Evolutionary conservation across 495 filamentous ascomycete genomes (phyloP).

Genomic region (Neurospora pannonica): DNA sequence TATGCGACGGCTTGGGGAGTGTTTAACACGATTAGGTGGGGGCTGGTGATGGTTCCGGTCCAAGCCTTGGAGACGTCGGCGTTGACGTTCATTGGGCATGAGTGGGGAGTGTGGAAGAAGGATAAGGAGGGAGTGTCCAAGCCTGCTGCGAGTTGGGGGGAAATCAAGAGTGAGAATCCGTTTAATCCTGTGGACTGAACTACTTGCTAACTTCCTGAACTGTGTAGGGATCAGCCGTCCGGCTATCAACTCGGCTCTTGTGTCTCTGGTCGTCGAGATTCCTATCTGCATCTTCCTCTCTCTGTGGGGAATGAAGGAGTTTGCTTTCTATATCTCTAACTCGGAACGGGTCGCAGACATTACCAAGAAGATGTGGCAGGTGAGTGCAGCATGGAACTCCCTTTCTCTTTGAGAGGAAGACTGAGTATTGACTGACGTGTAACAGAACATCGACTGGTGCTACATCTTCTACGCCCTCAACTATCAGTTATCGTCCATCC

Average conservation of each 20-base stretch:
- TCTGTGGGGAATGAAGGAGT: conserved; percentile 44
- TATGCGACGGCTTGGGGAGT: conserved; percentile 70
- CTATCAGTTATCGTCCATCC: conserved; percentile 54
- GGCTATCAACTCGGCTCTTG: conserved; percentile 39
- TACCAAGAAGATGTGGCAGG: conserved; percentile 57
- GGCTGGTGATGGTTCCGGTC: conserved; percentile 67
- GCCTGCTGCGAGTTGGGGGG: neutral
- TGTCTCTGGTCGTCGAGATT: conserved; percentile 48
- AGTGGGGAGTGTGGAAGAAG: conserved; percentile 51
- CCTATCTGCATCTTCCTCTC: conserved; percentile 55
- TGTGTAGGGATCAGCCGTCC: neutral
- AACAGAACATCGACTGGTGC: conserved; percentile 56
- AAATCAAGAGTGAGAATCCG: neutral
- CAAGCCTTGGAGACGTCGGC: conserved; percentile 56
- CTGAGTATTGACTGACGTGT: neutral
- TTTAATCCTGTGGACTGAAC: neutral
- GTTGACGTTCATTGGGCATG: conserved; percentile 57
- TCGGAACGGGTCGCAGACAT: conserved; percentile 49
- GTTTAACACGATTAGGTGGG: conserved; percentile 74
- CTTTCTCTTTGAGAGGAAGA: neutral
- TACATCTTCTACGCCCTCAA: conserved; percentile 64
- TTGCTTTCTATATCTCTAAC: conserved; percentile 51
- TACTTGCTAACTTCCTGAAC: neutral
- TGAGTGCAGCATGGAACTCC: neutral
- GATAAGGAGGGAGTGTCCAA: neutral